Conservation (phyloP, 805 yeast genomes). For the Danielia reshetovae region DNA sequence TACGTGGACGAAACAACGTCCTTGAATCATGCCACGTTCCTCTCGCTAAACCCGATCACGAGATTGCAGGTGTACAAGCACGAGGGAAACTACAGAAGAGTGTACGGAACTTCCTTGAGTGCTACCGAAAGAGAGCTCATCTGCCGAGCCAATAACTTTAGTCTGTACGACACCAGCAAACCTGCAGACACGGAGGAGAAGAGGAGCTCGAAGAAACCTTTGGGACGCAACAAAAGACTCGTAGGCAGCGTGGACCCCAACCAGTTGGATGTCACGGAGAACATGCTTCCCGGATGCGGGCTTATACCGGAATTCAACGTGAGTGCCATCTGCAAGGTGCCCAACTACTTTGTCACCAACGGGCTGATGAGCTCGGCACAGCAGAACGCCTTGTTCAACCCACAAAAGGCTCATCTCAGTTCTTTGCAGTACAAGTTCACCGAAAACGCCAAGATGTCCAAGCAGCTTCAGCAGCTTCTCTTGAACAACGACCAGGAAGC, state of each 20-base stretch:
- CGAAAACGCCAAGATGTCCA: constrained; percentile 26
- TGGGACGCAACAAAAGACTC: constrained; percentile 30
- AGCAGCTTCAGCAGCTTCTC: constrained; percentile 33
- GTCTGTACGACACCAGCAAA: constrained; percentile 1
- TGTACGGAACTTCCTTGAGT: constrained; percentile 24
- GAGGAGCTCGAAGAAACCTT: constrained; percentile 19
- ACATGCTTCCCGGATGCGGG: constrained; percentile 42
- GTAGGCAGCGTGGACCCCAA: constrained; percentile 36
- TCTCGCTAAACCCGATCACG: constrained; percentile 28
- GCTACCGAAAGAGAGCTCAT: constrained; percentile 34
- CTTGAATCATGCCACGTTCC: constrained; percentile 32
- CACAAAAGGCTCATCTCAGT: constrained; percentile 7
- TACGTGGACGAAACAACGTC: constrained; percentile 24
- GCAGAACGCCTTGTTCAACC: constrained; percentile 15
- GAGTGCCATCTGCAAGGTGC: constrained; percentile 38
- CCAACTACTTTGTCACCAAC: constrained; percentile 36
- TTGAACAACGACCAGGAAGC: constrained; percentile 35
- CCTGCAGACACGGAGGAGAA: constrained; percentile 3
- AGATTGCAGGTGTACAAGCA: constrained; percentile 36
- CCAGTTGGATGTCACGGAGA: constrained; percentile 35
- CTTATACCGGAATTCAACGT: constrained; percentile 40
- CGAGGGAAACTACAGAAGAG: constrained; percentile 15
- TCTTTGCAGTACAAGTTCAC: constrained; percentile 16
- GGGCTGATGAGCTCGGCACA: constrained; percentile 21
- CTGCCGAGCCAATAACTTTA: constrained; percentile 26